A percentile compares a stretch with the other conserved stretches of the same genome.
These are phyloP conservation scores for Leptographium flavum DNA, from an alignment of 2,329 filamentous ascomycete genomes.

Conservation along the genomic window DNA sequence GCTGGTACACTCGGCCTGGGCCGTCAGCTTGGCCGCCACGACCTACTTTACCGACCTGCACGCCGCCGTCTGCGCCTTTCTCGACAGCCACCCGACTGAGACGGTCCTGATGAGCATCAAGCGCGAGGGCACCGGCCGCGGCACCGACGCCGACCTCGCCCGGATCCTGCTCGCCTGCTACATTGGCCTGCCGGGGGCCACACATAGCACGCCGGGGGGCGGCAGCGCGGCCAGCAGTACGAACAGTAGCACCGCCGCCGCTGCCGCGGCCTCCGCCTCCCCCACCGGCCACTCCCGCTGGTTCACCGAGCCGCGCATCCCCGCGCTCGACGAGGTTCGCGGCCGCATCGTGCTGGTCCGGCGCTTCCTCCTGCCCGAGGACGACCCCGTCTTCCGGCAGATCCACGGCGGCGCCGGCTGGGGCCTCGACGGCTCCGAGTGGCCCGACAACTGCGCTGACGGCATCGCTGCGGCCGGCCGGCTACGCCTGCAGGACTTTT, in stretches of 20 bases:
- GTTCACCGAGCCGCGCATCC: slow-evolving; percentile 67
- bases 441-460: slow-evolving; percentile 83
- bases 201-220: too few relatives aligned
- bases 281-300: slow-evolving; percentile 32
- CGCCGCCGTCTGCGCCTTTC: slow-evolving; percentile 56
- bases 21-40: slow-evolving; percentile 66
- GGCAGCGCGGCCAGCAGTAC: too few relatives aligned
- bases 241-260: background rate
- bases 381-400: slow-evolving; percentile 23
- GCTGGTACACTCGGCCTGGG: slow-evolving; percentile 84
- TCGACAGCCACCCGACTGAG: slow-evolving; percentile 65
- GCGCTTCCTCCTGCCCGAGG: slow-evolving; percentile 47
- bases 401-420: slow-evolving; percentile 37
- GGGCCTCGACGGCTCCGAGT: slow-evolving; percentile 49
- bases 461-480: slow-evolving; percentile 54
- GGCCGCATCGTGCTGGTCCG: slow-evolving; percentile 76
- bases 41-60: slow-evolving; percentile 71
- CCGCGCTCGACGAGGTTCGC: slow-evolving; percentile 62
- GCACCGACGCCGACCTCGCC: slow-evolving; percentile 66
- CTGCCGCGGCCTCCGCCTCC: background rate
- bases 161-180: slow-evolving; percentile 63
- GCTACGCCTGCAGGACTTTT: slow-evolving; percentile 87
- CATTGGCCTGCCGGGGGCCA: slow-evolving; percentile 36
- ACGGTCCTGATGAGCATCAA: slow-evolving; percentile 79
- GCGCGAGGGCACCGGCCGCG: slow-evolving; percentile 71